These are phyloP conservation scores for Marchantia polymorpha DNA, from an alignment of 225 moss, liverwort and hornwort genomes.

Conservation along the genomic window DNA sequence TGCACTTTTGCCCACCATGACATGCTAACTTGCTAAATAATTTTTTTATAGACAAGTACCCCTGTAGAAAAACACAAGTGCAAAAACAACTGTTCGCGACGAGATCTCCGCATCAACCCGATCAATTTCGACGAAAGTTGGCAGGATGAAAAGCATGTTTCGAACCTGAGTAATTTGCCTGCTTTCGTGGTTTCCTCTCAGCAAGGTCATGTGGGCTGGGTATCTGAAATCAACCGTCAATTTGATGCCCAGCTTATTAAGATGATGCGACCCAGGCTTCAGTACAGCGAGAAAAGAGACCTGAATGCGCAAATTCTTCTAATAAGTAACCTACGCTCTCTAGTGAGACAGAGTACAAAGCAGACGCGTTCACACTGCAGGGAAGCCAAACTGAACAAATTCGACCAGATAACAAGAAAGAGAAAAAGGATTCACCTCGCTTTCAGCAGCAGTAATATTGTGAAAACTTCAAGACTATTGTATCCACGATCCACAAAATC, in stretches of 20 bases:
- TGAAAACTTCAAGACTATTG: constrained; percentile 99
- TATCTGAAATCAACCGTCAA: constrained; percentile 39
- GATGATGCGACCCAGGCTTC: background rate
- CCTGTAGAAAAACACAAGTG: no score
- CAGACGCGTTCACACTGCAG: background rate
- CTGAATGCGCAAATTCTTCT: no score
- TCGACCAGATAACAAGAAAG: background rate
- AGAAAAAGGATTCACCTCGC: constrained; percentile 58
- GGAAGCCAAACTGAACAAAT: background rate
- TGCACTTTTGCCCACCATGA: no score
- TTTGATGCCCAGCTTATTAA: background rate
- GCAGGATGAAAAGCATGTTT: background rate
- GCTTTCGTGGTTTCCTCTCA: constrained; percentile 99
- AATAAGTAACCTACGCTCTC: no score
- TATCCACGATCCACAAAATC: constrained; percentile 99
- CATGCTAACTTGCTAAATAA: no score
- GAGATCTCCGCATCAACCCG: no score
- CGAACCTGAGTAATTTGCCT: constrained; percentile 99
- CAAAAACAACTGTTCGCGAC: no score
- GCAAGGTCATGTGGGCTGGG: constrained; percentile 97
- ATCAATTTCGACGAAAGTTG: background rate
- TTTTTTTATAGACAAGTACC: no score
- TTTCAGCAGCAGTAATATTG: constrained; percentile 96
- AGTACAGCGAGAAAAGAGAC: background rate
- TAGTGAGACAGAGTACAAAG: no score